Base-by-base conservation (phyloP, 106 monocot species). In the Allium fistulosum region DNA sequence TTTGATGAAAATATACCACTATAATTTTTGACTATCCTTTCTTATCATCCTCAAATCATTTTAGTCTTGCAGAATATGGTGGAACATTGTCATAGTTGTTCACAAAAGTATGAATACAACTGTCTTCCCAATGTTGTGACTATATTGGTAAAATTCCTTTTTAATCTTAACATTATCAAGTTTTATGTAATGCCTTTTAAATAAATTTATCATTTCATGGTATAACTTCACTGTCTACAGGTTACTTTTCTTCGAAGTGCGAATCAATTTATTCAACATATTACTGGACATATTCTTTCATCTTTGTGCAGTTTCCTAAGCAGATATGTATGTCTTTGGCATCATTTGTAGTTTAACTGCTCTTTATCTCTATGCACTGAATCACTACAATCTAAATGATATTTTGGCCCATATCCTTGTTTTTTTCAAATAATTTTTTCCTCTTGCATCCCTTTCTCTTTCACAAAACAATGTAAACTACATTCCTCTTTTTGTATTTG, bases 211-310 rank as follows among this genome's bases (percentile, higher is more conserved):
- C 1, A 37, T 5, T 37, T 37, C 37, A 37, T 37, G 37, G 37
- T 13, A 49, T 66, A 17, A 9, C 56, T 59, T 63, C 57, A 49
- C 22, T 68, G 57, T 59, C 69, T 61, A 66, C 83, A 86, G 90
- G 78, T 83, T 63, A 26, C 74, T 53, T 86, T 83, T 48, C 49
- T 90, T 14, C 70, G 17, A 27, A 48, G 58, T 86, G 78, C 74
- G 17, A 83, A 70, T 65, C 62, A 26, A 28, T 86, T 78, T 79
- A 69, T 83, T 61, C 85, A 74, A 51, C 90, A 90, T 76, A 65
- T 80, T 48, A 53, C 80, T 76, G 80, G 66, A 58, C 85, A 80
- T 26, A 69, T 85, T 62, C 72, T 90, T 71, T 46, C 80, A 57
- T 57, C 57, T 10, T 67, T 80, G 28, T 86, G 75, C 26, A 18